Evolutionary conservation across 495 filamentous ascomycete genomes (phyloP).

Genomic region (Cercophora scortea): DNA sequence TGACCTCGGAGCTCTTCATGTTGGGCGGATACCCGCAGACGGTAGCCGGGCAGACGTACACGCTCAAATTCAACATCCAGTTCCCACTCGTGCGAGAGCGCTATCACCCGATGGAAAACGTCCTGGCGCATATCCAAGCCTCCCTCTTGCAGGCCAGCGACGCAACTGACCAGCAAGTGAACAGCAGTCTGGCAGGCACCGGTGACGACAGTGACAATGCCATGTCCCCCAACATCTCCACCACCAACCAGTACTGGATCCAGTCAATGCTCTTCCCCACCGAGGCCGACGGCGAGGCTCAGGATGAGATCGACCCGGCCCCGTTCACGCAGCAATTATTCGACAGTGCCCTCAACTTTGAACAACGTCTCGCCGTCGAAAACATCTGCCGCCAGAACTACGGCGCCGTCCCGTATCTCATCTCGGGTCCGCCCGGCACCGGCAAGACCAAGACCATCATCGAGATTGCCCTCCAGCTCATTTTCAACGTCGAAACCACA

Average conservation of each 20-base stretch:
- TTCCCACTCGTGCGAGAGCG: conserved; percentile 17
- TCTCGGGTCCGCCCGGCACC: conserved; percentile 47
- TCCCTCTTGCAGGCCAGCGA: conserved; percentile 9
- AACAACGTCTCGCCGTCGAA: conserved; percentile 43
- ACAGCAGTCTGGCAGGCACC: no score
- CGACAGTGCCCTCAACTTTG: conserved; percentile 41
- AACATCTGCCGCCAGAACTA: conserved; percentile 36
- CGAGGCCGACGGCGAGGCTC: conserved; percentile 28
- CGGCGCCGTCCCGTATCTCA: conserved; percentile 43
- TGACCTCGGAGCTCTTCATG: conserved; percentile 1
- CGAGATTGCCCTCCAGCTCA: conserved; percentile 34
- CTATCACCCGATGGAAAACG: conserved; percentile 11
- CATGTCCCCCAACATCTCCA: background rate
- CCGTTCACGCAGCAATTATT: conserved; percentile 23
- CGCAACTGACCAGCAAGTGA: background rate
- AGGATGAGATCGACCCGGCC: conserved; percentile 28
- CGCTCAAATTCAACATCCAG: conserved; percentile 14
- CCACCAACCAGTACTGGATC: conserved; percentile 25
- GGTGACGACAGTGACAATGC: no score
- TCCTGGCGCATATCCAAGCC: conserved; percentile 13
- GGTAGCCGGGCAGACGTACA: background rate
- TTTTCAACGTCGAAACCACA: conserved; percentile 8
- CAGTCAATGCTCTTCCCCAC: conserved; percentile 45
- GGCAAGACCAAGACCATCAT: conserved; percentile 51
- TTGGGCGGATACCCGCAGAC: background rate